Conservation (phyloP, 257 asterid species). For the Przewalskia tangutica region DNA sequence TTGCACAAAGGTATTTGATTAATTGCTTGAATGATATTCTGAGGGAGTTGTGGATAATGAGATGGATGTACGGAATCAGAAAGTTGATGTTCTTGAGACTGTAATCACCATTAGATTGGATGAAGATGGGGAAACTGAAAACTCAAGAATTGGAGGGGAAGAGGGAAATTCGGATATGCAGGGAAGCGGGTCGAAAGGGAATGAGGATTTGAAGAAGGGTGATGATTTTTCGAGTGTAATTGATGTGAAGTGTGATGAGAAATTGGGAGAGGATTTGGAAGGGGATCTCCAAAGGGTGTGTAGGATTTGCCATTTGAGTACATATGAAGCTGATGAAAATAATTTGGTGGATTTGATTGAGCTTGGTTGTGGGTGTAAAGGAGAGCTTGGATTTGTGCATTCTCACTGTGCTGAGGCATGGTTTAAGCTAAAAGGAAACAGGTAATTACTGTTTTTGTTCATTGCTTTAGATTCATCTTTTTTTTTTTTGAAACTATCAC, state of each 20-base stretch:
- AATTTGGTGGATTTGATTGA: conserved; percentile 40
- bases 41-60: neutral
- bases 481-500: too few relatives aligned
- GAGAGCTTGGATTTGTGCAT: conserved; percentile 79
- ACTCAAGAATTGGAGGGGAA: neutral
- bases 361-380: conserved; percentile 91
- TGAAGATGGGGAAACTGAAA: neutral
- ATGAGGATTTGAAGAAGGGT: neutral
- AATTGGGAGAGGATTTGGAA: neutral
- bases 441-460: conserved; percentile 24
- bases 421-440: conserved; percentile 63
- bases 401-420: conserved; percentile 64
- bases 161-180: neutral
- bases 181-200: neutral
- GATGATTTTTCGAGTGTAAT: conserved; percentile 26
- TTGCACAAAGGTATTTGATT: neutral
- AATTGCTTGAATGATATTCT: neutral
- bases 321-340: conserved; percentile 31
- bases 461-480: neutral
- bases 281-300: conserved; percentile 27
- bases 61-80: neutral
- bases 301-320: conserved; percentile 69
- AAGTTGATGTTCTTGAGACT: neutral
- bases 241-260: conserved; percentile 21
- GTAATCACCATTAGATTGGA: neutral